A percentile compares a stretch with the other conserved stretches of the same genome.
Evolutionary conservation across 192 early-diverging fungal genomes (phyloP).

Genomic region (Umbelopsis sp.): DNA sequence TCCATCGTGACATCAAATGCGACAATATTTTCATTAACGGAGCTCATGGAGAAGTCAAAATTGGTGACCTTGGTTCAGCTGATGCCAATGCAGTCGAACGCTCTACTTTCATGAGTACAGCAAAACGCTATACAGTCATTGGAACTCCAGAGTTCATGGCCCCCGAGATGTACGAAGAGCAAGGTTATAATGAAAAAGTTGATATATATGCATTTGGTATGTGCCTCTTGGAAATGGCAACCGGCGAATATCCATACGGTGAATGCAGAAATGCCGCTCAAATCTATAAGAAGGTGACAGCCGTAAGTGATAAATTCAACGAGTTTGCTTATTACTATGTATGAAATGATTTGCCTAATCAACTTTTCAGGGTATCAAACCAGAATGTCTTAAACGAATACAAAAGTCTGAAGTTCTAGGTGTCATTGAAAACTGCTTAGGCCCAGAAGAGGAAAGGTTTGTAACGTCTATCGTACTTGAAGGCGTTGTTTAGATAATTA

Average conservation of each 20-base stretch:
- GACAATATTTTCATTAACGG: conserved; percentile 92
- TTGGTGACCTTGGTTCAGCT: conserved; percentile 86
- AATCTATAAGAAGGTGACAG: conserved; percentile 79
- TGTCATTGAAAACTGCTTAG: conserved; percentile 72
- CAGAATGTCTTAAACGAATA: conserved; percentile 62
- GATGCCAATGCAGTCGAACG: conserved; percentile 86
- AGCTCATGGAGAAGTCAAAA: conserved; percentile 85
- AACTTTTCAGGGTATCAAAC: conserved; percentile 65
- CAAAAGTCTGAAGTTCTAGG: conserved; percentile 57
- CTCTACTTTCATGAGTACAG: conserved; percentile 79
- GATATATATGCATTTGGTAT: conserved; percentile 92
- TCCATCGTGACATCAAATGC: conserved; percentile 76
- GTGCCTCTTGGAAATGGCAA: conserved; percentile 73
- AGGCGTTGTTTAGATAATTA: neutral
- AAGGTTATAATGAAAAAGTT: conserved; percentile 81
- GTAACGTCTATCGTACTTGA: neutral
- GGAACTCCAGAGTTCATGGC: conserved; percentile 89
- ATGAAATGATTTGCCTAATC: neutral
- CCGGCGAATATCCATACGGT: conserved; percentile 86
- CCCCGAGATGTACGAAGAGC: conserved; percentile 88
- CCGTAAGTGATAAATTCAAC: conserved; percentile 39
- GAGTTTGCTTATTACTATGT: neutral
- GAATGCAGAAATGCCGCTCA: conserved; percentile 86
- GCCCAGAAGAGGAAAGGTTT: conserved; percentile 54
- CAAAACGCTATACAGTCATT: conserved; percentile 84